These are phyloP conservation scores for Phialophora macrospora DNA, from an alignment of 2,329 filamentous ascomycete species.

Conservation along the genomic window DNA sequence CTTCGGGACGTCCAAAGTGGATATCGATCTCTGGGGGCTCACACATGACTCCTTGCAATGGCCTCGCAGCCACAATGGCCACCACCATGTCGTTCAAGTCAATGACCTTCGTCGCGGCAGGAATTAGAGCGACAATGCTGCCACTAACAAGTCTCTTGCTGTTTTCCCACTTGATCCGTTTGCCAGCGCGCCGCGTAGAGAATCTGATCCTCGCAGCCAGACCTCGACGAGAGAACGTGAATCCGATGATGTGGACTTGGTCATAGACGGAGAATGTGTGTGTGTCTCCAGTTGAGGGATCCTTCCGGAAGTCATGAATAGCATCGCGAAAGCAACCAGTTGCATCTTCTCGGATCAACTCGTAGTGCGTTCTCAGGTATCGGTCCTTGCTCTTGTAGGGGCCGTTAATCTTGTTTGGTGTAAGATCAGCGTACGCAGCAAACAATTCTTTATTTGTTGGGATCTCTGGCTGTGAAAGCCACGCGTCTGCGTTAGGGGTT, in stretches of 20 bases:
- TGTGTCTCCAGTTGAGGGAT: constrained; percentile 64
- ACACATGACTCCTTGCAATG: constrained; percentile 65
- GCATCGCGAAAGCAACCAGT: constrained; percentile 71
- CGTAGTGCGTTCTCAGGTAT: constrained; percentile 76
- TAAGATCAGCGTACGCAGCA: constrained; percentile 46
- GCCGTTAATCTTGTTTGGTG: constrained; percentile 60
- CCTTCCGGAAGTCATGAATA: constrained; percentile 59
- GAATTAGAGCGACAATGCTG: constrained; percentile 60
- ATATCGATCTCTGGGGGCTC: constrained; percentile 76
- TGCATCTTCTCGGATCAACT: constrained; percentile 75
- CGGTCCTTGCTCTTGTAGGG: constrained; percentile 65
- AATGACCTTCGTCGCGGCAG: constrained; percentile 63
- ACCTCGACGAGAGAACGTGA: constrained; percentile 67
- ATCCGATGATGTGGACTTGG: constrained; percentile 68
- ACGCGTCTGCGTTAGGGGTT: constrained; percentile 42
- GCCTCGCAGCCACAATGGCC: constrained; percentile 73
- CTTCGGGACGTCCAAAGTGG: constrained; percentile 66
- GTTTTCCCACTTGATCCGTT: constrained; percentile 70
- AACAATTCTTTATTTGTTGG: constrained; percentile 49
- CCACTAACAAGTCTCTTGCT: constrained; percentile 63
- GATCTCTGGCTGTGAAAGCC: constrained; percentile 48
- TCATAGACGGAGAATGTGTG: constrained; percentile 69
- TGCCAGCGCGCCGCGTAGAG: constrained; percentile 67
- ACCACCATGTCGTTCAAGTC: constrained; percentile 64
- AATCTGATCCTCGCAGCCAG: constrained; percentile 72